Conservation (phyloP, 768 basidiomycete genomes). For the Mycena crocata region DNA sequence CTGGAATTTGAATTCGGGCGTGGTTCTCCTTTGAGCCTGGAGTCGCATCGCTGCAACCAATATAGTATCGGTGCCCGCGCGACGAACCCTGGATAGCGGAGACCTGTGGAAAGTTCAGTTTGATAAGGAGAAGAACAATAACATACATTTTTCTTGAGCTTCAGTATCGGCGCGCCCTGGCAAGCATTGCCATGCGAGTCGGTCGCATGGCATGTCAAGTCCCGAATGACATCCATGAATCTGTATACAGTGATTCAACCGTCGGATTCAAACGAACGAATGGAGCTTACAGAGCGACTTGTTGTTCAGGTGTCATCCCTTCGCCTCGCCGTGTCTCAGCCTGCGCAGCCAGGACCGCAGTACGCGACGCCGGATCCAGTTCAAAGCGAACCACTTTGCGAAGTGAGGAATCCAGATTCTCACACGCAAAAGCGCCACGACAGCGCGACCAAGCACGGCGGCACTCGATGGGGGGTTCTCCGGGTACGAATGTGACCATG, state of each 20-base stretch:
- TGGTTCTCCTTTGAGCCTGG: neutral
- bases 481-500: neutral
- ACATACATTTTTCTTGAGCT: neutral
- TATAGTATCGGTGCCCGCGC: neutral
- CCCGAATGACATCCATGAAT: neutral
- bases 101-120: neutral
- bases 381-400: neutral
- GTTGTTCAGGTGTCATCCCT: neutral
- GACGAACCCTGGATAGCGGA: neutral
- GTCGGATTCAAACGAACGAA: neutral
- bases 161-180: neutral
- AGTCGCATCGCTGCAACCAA: neutral
- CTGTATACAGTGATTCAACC: neutral
- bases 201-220: neutral
- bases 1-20: neutral
- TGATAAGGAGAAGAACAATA: neutral
- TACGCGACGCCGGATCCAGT: neutral
- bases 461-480: neutral
- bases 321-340: neutral
- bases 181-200: neutral
- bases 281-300: neutral
- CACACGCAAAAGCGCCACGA: neutral
- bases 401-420: neutral
- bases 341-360: neutral
- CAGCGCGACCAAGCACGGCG: neutral